These are phyloP conservation scores for Pyrus pyrifolia DNA, from an alignment of 306 rosid genomes.

Conservation along the genomic window DNA sequence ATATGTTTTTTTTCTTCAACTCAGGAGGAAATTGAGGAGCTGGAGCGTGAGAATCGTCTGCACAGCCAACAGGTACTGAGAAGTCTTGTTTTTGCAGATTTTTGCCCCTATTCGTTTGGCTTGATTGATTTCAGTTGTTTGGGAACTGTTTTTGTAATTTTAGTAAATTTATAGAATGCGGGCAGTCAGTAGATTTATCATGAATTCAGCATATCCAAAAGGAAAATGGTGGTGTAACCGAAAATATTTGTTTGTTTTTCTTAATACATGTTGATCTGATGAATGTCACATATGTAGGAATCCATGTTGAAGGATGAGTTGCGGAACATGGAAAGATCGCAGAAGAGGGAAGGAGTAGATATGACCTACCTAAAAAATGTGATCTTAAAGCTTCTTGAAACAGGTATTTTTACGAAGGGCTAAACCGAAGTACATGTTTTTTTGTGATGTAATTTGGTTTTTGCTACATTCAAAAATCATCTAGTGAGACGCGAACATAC, in stretches of 20 bases:
- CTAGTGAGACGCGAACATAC: neutral
- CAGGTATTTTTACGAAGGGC: slow-evolving; percentile 39
- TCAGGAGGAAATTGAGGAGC: slow-evolving; percentile 97
- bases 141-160: neutral
- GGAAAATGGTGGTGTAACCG: neutral
- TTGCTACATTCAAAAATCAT: neutral
- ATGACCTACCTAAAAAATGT: slow-evolving; percentile 92
- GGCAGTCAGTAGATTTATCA: neutral
- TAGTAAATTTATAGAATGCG: neutral
- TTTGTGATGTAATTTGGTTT: neutral
- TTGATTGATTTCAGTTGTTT: neutral
- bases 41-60: slow-evolving; percentile 92
- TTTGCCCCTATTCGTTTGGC: neutral
- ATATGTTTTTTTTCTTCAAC: slow-evolving; percentile 9
- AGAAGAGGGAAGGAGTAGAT: slow-evolving; percentile 96
- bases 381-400: slow-evolving; percentile 93
- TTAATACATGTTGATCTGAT: neutral
- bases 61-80: slow-evolving; percentile 83
- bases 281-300: slow-evolving; percentile 33
- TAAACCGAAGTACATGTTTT: neutral
- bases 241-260: neutral
- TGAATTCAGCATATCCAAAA: neutral
- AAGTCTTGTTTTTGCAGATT: slow-evolving; percentile 14
- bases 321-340: slow-evolving; percentile 70
- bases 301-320: slow-evolving; percentile 76